Evolutionary conservation across 2,329 filamentous ascomycete genomes (phyloP), one percentile per base, ranked within the genome.

Genomic region (Penicillium hesseltinei): DNA sequence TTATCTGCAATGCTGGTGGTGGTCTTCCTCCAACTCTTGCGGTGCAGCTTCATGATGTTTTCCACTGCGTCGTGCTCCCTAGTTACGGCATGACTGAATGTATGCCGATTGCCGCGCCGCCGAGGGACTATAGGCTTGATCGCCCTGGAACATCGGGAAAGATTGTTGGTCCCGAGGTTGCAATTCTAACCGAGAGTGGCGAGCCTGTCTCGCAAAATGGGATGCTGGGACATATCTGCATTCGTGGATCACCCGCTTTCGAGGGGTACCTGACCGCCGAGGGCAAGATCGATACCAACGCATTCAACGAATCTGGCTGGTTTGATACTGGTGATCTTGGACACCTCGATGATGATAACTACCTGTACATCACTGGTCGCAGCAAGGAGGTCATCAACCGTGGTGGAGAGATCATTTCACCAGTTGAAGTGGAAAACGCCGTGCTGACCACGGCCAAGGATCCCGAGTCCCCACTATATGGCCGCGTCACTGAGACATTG

Each of bases 11-110:
- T 63, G 82, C 82, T 10, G 81, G 81, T 31, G 82, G 81, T 43
- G 81, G 78, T 25, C 72, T 84, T 3, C 72, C 83, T 2, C 82
- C 82, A 1, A 78, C 80, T 2, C 69, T 84, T 39, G 81, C 82
- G 0, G 66, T 69, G 29, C 78, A 78, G 51, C 72, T 84, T 10
- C 74, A 76, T 17, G 76, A 81, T 56, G 81, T 77, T 0, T 85
- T 84, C 68, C 70, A 75, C 11, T 82, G 80, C 55, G 75, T 75
- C 2, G 78, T 85, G 3, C 73, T 85, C 19, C 82, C 82, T 2
- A 83, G 81, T 60, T 84, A 85, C 62, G 82, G 82, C 19, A 84
- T 85, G 82, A 85, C 82, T 1, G 82, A 84, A 71, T 84, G 82
- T 62, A 84, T 84, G 80, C 82, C 82, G 0, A 84, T 84, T 46